phyloP scores from a whole-genome alignment of 306 rosid genomes.

The Castanea sativa region DNA sequence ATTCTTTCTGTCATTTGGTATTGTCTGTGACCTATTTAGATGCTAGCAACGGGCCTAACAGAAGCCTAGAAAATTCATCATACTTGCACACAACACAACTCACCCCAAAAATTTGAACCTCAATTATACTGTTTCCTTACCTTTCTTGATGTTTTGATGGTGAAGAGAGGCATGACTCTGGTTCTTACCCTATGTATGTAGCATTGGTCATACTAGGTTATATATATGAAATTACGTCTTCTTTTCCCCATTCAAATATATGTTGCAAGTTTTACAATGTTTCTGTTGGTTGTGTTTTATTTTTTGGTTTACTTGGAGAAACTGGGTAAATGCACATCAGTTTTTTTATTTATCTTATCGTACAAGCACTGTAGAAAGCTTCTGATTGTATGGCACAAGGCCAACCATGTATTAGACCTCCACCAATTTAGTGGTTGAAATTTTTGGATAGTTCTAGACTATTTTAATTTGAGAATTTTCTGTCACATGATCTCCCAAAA shows the following conservation, averaged over 20 bases:
- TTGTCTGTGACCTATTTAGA: constrained; percentile 13
- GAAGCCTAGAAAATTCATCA: not conserved
- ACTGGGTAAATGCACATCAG: not conserved
- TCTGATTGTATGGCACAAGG: not conserved
- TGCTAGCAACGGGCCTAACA: not conserved
- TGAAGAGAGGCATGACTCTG: not conserved
- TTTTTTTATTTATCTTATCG: not conserved
- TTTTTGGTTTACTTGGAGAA: not conserved
- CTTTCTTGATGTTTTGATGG: not conserved
- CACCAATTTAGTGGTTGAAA: not conserved
- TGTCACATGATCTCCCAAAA: not conserved
- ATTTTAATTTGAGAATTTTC: not conserved
- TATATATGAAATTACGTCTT: not conserved
- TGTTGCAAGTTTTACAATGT: not conserved
- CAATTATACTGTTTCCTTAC: not conserved
- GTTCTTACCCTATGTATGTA: not conserved
- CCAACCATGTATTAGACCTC: not conserved
- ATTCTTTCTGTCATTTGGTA: constrained; percentile 19
- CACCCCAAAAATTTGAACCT: not conserved
- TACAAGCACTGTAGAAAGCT: not conserved
- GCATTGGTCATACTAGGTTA: not conserved
- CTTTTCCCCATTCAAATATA: not conserved
- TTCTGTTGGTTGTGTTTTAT: not conserved
- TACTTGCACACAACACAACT: not conserved
- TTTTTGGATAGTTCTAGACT: not conserved